Evolutionary conservation across 345 rosid species (phyloP).

Genomic region (Hibiscus syriacus): DNA sequence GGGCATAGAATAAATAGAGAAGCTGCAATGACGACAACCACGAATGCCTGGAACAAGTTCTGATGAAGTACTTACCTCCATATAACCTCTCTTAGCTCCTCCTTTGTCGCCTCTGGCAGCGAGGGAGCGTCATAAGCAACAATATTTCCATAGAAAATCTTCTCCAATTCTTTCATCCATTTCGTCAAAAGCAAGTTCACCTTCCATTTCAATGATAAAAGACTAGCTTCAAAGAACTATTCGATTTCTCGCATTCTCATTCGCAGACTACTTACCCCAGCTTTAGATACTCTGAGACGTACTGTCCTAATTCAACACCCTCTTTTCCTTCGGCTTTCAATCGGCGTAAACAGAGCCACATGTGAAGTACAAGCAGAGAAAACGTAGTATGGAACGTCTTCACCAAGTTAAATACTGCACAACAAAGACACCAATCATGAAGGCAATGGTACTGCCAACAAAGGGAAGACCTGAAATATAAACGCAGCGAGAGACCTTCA

Average conservation of each 20-base stretch:
- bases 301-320: constrained; percentile 88
- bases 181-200: constrained; percentile 73
- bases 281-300: constrained; percentile 85
- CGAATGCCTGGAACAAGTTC: neutral
- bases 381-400: constrained; percentile 74
- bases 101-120: constrained; percentile 75
- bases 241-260: neutral
- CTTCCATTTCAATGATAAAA: constrained; percentile 27
- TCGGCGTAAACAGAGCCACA: constrained; percentile 84
- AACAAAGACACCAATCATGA: neutral
- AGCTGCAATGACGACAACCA: neutral
- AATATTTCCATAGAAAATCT: constrained; percentile 86
- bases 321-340: constrained; percentile 85
- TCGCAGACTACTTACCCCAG: constrained; percentile 50
- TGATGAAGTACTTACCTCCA: constrained; percentile 58
- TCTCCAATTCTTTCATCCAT: constrained; percentile 99
- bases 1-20: neutral
- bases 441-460: neutral
- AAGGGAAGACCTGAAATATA: neutral
- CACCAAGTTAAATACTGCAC: constrained; percentile 93
- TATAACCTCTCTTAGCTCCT: constrained; percentile 53
- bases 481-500: constrained; percentile 43
- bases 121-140: constrained; percentile 80
- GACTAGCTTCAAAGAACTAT: neutral
- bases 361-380: constrained; percentile 86